Conservation (phyloP, 352 stramenopile genomes). For the Globisporangium cederbergense region DNA sequence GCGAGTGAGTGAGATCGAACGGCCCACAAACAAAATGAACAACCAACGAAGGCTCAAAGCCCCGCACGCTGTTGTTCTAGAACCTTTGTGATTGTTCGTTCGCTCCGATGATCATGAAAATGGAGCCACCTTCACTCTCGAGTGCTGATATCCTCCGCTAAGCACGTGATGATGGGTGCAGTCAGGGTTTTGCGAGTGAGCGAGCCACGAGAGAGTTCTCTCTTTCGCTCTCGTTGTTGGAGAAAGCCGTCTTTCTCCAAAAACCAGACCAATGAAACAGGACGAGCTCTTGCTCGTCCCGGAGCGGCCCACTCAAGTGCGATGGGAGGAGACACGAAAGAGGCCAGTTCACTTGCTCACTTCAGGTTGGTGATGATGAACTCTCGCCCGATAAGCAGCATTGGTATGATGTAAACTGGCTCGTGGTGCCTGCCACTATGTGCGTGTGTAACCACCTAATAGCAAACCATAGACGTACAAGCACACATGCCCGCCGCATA, state of each 20-base stretch:
- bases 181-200: too few species aligned
- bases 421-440: background rate
- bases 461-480: background rate
- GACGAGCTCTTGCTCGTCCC: too few species aligned
- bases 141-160: background rate
- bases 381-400: background rate
- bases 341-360: background rate
- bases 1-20: background rate
- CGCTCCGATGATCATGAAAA: background rate
- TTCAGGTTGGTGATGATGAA: background rate
- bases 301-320: too few species aligned
- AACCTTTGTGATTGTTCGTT: conserved; percentile 1
- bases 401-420: background rate
- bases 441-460: background rate
- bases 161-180: conserved; percentile 2
- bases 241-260: too few species aligned
- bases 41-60: background rate
- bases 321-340: background rate
- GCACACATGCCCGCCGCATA: background rate
- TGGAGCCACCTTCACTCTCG: conserved; percentile 11
- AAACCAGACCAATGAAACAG: too few species aligned
- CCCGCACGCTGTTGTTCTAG: conserved; percentile 1
- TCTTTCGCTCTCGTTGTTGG: background rate
- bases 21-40: background rate
- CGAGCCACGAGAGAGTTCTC: background rate